Base-by-base conservation (phyloP, 768 basidiomycete genomes). In the Boletus rubescentipes region DNA sequence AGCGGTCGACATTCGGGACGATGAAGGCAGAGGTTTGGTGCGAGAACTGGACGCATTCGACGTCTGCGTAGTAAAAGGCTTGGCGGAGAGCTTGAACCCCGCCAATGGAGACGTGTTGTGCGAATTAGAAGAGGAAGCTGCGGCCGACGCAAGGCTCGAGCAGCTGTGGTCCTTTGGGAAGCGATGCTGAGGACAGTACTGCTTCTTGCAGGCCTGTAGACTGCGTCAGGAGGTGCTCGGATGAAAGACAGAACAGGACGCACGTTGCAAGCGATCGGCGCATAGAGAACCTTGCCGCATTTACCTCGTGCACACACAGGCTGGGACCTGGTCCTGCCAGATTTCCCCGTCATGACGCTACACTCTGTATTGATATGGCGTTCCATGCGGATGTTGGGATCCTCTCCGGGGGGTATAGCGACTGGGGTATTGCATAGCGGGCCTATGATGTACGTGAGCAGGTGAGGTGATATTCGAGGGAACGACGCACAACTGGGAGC, bases 331-430 rank as follows among this genome's bases (percentile, higher is more conserved):
- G 70, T 55, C 59, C 70, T 75, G 51, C 74, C 77, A 18, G 77
- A 69, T 65, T 77, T 83, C 8, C 89, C 89, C 0, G 84, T 87
- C 74, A 85, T 83, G 34, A 84, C 83, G 12, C 79, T 78, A 61
- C 91, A 93, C 41, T 86, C 85, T 1, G 63, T 75, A 21, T 65
- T 73, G 58, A 94, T 79, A 66, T 93, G 91, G 0, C 74, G 71
- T 60, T 93, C 90, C 87, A 94, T 91, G 44, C 84, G 80, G 38
- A 83, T 70, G 60, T 93, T 93, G 11, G 91, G 89, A 62, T 93
- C 88, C 66, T 89, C 83, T 26, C 87, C 86, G 0, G 78, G 83
- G n/a, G 81, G 83, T 46, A 92, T 80, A 3, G 89, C 82, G 10
- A 93, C 82, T 1, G 89, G 89, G 3, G 71, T 78, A 57, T 82